These are phyloP conservation scores for Geotrichum citri-aurantii DNA, from an alignment of 1,139 yeast genomes.

Conservation along the genomic window DNA sequence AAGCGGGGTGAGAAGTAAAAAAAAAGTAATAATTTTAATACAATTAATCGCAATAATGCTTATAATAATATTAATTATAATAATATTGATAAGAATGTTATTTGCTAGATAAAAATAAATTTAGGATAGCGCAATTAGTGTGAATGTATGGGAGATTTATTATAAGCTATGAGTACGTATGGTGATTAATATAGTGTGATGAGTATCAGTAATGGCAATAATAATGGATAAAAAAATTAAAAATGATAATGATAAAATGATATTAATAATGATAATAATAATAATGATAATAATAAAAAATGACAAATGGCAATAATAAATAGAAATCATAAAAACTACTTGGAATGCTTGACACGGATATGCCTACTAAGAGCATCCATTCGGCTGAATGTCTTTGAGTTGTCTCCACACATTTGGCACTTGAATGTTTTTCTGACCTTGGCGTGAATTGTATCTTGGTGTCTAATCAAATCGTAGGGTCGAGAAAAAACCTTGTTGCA, in stretches of 20 bases:
- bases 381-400: constrained; percentile 80
- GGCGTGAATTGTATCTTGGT: constrained; percentile 94
- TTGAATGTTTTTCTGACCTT: constrained; percentile 77
- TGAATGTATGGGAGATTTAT: no score
- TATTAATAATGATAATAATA: no score
- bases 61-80: no score
- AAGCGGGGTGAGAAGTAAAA: constrained; percentile 3
- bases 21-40: neutral
- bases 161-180: neutral
- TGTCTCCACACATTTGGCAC: constrained; percentile 74
- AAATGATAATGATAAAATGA: no score
- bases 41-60: no score
- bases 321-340: neutral
- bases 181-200: neutral
- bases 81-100: no score
- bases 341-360: constrained; percentile 71
- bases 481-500: constrained; percentile 85
- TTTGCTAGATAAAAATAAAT: neutral
- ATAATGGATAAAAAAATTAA: no score
- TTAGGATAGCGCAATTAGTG: no score
- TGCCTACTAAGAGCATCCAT: constrained; percentile 94
- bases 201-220: neutral
- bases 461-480: constrained; percentile 89
- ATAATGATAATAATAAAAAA: no score
- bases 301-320: neutral